Evolutionary conservation across 306 rosid species (phyloP).

Genomic region (Cucumis hystrix): DNA sequence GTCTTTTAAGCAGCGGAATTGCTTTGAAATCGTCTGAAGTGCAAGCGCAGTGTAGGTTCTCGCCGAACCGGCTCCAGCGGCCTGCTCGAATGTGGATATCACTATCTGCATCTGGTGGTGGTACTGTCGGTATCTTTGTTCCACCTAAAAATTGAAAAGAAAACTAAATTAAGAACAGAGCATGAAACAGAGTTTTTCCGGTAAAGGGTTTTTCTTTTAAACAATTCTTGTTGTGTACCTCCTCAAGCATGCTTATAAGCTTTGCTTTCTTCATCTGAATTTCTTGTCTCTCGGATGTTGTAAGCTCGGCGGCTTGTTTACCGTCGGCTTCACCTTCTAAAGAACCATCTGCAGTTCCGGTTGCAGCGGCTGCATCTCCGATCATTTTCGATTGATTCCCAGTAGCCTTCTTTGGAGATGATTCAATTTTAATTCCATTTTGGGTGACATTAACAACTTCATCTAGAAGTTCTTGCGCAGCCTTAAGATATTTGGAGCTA

Average conservation of each 20-base stretch:
- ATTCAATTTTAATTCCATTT: conserved; percentile 35
- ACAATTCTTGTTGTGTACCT: conserved; percentile 27
- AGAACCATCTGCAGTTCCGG: conserved; percentile 37
- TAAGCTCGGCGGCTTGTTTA: conserved; percentile 44
- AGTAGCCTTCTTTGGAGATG: conserved; percentile 18
- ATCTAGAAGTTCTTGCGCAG: conserved; percentile 75
- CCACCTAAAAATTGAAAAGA: conserved; percentile 41
- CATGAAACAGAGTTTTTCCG: neutral
- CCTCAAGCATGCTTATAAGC: conserved; percentile 85
- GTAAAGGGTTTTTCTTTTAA: neutral
- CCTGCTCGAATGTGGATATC: conserved; percentile 66
- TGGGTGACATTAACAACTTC: conserved; percentile 69
- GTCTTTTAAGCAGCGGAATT: conserved; percentile 82
- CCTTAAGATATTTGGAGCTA: conserved; percentile 78
- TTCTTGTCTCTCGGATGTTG: conserved; percentile 86
- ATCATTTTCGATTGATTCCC: conserved; percentile 25
- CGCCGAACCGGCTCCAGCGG: conserved; percentile 71
- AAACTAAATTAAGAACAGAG: neutral
- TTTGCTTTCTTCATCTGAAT: conserved; percentile 93
- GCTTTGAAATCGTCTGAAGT: conserved; percentile 78
- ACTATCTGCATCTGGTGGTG: conserved; percentile 86
- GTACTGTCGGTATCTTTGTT: conserved; percentile 86
- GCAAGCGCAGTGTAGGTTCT: conserved; percentile 89
- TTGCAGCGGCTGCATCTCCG: conserved; percentile 43
- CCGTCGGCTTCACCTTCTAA: conserved; percentile 26